phyloP scores from a whole-genome alignment of 208 protist genomes.

The Acanthamoeba culbertsoni region DNA sequence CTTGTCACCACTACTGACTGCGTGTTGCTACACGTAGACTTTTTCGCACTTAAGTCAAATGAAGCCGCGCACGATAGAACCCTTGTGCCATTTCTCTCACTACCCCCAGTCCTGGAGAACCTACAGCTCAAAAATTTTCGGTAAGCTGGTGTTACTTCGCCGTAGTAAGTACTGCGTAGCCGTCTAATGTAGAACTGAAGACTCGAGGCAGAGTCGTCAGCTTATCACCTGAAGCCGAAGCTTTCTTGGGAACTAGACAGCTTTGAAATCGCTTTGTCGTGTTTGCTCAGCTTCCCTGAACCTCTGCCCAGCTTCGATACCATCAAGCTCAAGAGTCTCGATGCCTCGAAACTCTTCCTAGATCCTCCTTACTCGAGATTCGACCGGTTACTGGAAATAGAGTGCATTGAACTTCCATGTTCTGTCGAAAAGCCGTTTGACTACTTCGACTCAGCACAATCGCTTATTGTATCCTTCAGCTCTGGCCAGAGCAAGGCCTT shows the following conservation, averaged over 20 bases:
- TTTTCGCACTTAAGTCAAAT: slow-evolving; percentile 22
- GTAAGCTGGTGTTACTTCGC: too few relatives aligned
- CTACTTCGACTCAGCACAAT: background rate
- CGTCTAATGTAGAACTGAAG: too few relatives aligned
- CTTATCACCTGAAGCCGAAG: too few relatives aligned
- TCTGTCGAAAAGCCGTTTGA: background rate
- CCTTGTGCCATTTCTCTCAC: background rate
- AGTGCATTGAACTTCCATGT: background rate
- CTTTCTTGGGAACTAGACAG: too few relatives aligned
- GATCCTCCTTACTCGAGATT: background rate
- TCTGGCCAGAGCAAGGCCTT: background rate
- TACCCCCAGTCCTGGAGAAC: background rate
- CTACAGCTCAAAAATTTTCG: too few relatives aligned
- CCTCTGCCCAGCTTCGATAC: too few relatives aligned
- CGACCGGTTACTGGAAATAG: background rate
- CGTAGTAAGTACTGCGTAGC: too few relatives aligned
- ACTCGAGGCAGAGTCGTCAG: too few relatives aligned
- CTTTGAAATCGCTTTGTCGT: too few relatives aligned
- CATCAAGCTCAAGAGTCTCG: too few relatives aligned
- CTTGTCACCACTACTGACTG: background rate
- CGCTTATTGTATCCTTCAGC: background rate
- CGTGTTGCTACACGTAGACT: background rate
- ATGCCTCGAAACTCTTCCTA: background rate
- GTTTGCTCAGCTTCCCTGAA: too few relatives aligned
- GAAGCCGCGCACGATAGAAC: background rate